Percentiles rank a stretch among this genome's conserved stretches.
Conservation (phyloP, 208 protist species). For the Pavlovales sp. region DNA sequence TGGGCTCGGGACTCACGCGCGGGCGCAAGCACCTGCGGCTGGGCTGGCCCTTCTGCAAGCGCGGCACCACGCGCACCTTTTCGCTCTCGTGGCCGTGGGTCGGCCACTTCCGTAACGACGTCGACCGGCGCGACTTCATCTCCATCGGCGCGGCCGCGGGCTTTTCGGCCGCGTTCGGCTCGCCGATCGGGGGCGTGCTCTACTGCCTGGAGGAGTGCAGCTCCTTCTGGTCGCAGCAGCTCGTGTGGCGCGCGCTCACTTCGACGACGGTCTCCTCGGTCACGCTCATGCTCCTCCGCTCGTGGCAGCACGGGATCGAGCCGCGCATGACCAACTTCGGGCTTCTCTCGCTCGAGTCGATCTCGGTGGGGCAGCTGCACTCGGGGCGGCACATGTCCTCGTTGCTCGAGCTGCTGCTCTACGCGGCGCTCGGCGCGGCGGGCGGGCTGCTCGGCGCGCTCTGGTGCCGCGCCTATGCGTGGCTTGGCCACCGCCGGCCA, state of each 20-base stretch:
- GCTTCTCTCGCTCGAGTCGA: slow-evolving; percentile 24
- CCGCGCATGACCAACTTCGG: slow-evolving; percentile 61
- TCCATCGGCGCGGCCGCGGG: slow-evolving; percentile 68
- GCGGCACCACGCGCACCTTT: no score
- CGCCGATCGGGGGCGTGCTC: slow-evolving; percentile 69
- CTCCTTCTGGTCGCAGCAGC: slow-evolving; percentile 61
- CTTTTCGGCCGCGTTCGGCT: slow-evolving; percentile 68
- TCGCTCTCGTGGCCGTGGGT: neutral
- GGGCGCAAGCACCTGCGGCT: neutral
- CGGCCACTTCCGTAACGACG: neutral
- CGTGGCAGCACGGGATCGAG: slow-evolving; percentile 47
- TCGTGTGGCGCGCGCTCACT: slow-evolving; percentile 55
- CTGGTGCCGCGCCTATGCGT: slow-evolving; percentile 32
- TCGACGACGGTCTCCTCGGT: slow-evolving; percentile 62
- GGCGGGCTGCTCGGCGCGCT: slow-evolving; percentile 63
- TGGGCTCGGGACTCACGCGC: neutral
- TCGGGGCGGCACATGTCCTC: slow-evolving; percentile 2
- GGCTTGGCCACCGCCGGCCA: slow-evolving; percentile 43
- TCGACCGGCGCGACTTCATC: slow-evolving; percentile 45
- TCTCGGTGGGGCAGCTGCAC: neutral
- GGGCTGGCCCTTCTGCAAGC: no score
- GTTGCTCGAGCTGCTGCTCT: slow-evolving; percentile 57
- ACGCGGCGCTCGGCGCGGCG: slow-evolving; percentile 63
- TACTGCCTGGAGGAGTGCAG: slow-evolving; percentile 71
- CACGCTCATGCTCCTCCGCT: slow-evolving; percentile 58